Conservation (phyloP, 306 rosid species). For the Abrus pulchellus region DNA sequence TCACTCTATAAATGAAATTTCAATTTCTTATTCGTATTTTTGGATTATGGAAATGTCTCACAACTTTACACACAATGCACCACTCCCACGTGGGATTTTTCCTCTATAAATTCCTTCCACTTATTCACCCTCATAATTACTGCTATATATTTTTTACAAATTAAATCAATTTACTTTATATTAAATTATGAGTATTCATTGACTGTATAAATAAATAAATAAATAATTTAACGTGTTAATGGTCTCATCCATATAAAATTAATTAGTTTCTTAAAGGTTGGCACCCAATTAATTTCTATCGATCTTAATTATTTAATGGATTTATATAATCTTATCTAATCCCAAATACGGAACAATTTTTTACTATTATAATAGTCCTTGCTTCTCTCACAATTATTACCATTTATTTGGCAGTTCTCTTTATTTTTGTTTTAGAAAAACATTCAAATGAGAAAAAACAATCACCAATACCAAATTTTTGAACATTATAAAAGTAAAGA, state of each 20-base stretch:
- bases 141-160: background rate
- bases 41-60: constrained; percentile 18
- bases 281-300: background rate
- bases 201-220: background rate
- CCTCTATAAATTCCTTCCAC: background rate
- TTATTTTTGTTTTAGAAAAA: background rate
- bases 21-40: constrained; percentile 28
- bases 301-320: background rate
- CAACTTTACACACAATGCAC: constrained; percentile 6
- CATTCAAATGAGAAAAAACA: background rate
- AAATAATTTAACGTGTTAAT: too few species aligned
- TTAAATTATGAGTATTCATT: background rate
- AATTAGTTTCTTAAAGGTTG: background rate
- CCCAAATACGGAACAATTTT: background rate
- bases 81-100: constrained; percentile 7
- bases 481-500: too few species aligned
- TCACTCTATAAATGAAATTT: background rate
- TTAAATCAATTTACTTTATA: background rate
- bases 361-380: too few species aligned
- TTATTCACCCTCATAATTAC: background rate
- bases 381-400: too few species aligned
- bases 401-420: too few species aligned
- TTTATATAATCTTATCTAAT: background rate
- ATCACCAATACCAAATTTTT: background rate
- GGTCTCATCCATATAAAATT: background rate